phyloP scores from a whole-genome alignment of 75 land plant genomes.

The Pinus albicaulis region DNA sequence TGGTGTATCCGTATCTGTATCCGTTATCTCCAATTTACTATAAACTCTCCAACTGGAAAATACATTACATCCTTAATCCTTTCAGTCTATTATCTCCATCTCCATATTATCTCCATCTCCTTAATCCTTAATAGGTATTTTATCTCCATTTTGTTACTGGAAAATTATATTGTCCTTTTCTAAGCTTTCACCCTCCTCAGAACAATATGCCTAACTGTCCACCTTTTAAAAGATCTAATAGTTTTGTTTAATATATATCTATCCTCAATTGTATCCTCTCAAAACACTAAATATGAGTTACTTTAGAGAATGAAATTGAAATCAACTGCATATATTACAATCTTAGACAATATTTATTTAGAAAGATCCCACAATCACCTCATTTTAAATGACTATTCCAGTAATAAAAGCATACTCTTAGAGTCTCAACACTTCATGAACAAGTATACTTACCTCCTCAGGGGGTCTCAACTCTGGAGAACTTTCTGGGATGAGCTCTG shows the following conservation, averaged over 20 bases:
- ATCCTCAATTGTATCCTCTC: no score
- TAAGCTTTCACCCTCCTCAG: neutral
- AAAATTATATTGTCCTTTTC: neutral
- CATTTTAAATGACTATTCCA: neutral
- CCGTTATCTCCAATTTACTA: neutral
- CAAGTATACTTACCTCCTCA: conserved; percentile 47
- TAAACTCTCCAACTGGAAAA: neutral
- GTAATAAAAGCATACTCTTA: neutral
- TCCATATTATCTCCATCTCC: no score
- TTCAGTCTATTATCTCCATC: no score
- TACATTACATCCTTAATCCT: neutral
- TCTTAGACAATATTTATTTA: conserved; percentile 3
- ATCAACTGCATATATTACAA: neutral
- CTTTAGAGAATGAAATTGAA: neutral
- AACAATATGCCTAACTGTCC: neutral
- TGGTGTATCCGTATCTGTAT: no score
- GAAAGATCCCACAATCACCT: neutral
- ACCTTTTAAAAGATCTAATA: no score
- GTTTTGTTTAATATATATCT: no score
- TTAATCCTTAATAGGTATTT: neutral
- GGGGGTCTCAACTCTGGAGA: conserved; percentile 88
- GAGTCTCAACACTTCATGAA: neutral
- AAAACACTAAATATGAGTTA: no score
- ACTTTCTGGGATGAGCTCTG: conserved; percentile 83
- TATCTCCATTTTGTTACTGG: neutral